Evolutionary conservation across 768 basidiomycete species (phyloP).

Genomic region (Lactarius quietus): DNA sequence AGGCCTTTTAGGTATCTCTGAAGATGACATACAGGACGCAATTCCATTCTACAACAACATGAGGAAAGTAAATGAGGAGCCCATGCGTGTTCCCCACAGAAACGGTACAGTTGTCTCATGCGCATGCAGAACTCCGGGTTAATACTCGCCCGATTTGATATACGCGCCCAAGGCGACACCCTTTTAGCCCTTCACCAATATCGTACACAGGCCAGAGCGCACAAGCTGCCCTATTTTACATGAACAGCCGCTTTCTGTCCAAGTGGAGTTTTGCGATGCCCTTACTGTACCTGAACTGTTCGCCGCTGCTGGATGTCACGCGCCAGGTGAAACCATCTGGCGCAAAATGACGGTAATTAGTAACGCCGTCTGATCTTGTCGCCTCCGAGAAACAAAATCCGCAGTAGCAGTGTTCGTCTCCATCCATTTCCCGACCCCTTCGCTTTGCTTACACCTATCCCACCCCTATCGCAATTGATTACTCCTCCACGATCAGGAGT

Average conservation of each 20-base stretch:
- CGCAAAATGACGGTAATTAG: neutral
- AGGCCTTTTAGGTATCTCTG: conserved; percentile 50
- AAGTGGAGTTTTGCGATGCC: neutral
- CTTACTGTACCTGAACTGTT: neutral
- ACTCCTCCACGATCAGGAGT: conserved; percentile 18
- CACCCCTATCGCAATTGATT: conserved; percentile 17
- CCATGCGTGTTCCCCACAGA: conserved; percentile 49
- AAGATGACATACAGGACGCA: conserved; percentile 51
- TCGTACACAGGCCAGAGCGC: too few species aligned
- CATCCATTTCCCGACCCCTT: conserved; percentile 17
- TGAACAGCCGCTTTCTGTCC: too few species aligned
- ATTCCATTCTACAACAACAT: conserved; percentile 44
- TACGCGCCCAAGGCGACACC: conserved; percentile 35
- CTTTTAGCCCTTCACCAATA: conserved; percentile 9
- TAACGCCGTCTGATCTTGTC: neutral
- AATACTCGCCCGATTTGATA: conserved; percentile 47
- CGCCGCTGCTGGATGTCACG: neutral
- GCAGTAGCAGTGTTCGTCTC: conserved; percentile 20
- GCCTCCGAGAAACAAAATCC: neutral
- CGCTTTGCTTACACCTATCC: neutral
- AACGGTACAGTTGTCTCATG: conserved; percentile 48
- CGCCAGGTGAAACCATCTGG: neutral
- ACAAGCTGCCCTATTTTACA: conserved; percentile 28
- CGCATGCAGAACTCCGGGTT: conserved; percentile 34
- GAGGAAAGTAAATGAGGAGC: conserved; percentile 47